These are phyloP conservation scores for Lentinula detonsa DNA, from an alignment of 768 basidiomycete genomes.

Conservation along the genomic window DNA sequence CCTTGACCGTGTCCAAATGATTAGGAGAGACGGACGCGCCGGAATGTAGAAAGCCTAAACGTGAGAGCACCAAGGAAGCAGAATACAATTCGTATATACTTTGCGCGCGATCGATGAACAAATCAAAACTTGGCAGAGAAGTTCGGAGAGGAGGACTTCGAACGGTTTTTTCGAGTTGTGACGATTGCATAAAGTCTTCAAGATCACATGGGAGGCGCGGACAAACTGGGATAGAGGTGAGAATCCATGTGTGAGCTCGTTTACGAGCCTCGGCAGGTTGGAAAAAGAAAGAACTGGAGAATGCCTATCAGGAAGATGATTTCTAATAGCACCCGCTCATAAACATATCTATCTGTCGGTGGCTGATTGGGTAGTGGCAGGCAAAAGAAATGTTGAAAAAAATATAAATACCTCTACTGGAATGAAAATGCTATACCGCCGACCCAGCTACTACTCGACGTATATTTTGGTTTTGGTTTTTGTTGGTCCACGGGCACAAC, in stretches of 20 bases:
- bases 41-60: neutral
- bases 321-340: neutral
- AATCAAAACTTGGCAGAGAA: neutral
- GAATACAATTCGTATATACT: neutral
- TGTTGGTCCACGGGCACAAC: neutral
- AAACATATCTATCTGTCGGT: neutral
- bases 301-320: neutral
- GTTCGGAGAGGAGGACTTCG: neutral
- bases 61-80: neutral
- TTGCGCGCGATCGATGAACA: neutral
- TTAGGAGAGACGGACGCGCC: neutral
- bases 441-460: neutral
- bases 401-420: neutral
- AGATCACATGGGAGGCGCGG: no score
- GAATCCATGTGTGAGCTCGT: neutral
- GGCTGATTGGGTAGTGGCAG: slow-evolving; percentile 4
- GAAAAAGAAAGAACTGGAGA: neutral
- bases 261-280: neutral
- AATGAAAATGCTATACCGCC: neutral
- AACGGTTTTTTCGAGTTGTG: neutral
- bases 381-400: neutral
- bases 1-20: neutral
- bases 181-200: neutral
- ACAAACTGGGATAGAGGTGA: no score
- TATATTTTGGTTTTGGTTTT: neutral